Conservation (phyloP, 805 yeast species). For the Sugiyamaella floridensis region DNA sequence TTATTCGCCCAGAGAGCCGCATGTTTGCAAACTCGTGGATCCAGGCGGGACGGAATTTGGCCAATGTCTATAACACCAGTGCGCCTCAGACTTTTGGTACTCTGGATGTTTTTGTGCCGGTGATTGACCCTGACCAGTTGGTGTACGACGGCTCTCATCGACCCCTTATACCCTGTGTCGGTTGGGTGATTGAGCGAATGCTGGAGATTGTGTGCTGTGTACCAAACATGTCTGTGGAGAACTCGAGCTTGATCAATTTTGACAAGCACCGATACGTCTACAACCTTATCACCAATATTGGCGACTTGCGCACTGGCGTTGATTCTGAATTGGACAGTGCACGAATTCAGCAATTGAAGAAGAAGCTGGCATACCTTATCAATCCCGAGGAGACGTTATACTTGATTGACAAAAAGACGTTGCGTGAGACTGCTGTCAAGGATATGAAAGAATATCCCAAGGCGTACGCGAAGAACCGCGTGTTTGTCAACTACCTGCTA, state of each 20-base stretch:
- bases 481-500: conserved; percentile 42
- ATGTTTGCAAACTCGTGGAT: conserved; percentile 64
- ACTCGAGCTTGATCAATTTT: conserved; percentile 66
- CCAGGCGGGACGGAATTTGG: conserved; percentile 41
- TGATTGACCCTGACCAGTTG: conserved; percentile 19
- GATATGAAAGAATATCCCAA: conserved; percentile 38
- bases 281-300: conserved; percentile 51
- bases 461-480: conserved; percentile 32
- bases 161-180: conserved; percentile 74
- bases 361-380: conserved; percentile 25
- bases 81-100: conserved; percentile 7
- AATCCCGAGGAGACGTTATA: conserved; percentile 27
- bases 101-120: conserved; percentile 25
- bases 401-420: conserved; percentile 24
- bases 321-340: conserved; percentile 3
- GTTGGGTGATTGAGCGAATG: conserved; percentile 81
- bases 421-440: conserved; percentile 36
- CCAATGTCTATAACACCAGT: conserved; percentile 15
- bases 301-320: conserved; percentile 34
- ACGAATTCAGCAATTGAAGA: conserved; percentile 1
- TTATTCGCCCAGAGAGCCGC: conserved; percentile 76
- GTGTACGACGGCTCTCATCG: conserved; percentile 18
- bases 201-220: conserved; percentile 68
- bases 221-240: conserved; percentile 67
- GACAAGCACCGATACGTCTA: conserved; percentile 72